Base-by-base conservation (phyloP, 495 filamentous ascomycete genomes). In the Penicillium cataractarum region DNA sequence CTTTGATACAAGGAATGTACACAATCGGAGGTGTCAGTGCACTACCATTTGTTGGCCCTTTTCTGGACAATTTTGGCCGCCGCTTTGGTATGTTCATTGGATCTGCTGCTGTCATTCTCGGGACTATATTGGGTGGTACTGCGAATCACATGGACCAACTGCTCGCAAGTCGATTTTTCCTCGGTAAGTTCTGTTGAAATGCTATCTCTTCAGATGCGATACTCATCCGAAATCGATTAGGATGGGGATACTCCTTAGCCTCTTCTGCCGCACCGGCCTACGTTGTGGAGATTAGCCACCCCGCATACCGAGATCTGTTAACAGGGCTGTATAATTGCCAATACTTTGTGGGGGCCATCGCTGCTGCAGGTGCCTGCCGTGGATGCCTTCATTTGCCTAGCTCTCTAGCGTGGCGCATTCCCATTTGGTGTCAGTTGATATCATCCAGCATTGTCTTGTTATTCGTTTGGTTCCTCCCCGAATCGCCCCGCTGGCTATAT, bases 261-360 rank as follows among this genome's bases (percentile, higher is more conserved):
- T 39, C 35, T 17, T 39, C 35, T 17, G 35, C 35, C 5, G 35
- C 35, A 17, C 35, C 12, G 13, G 35, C 35, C 7, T 39, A 39
- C 35, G 35, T 39, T 17, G 35, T 39, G 13, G 35, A 39, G 6
- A 39, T 39, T 4, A 39, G 35, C 13, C 35, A 39, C 13, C 35
- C 35, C 35, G 35, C 35, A 39, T 39, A 39, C 68, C 83, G 90
- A 52, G 88, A 86, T 6, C 81, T 87, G 6, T 69, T 92, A 6
- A 86, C 84, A 24, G 83, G 80, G 56, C 74, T 83, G 62, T 83
- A 80, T 64, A 84, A 83, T 51, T 80, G 80, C 60, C 86, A 83
- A 67, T 86, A 79, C 68, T 83, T 80, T 59, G 69, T 81, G 17
- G 83, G 82, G 8, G 77, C 76, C 3, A 84, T 86, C 48, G 71